Evolutionary conservation across 2,329 filamentous ascomycete species (phyloP).

Genomic region (Plenodomus tracheiphilus): DNA sequence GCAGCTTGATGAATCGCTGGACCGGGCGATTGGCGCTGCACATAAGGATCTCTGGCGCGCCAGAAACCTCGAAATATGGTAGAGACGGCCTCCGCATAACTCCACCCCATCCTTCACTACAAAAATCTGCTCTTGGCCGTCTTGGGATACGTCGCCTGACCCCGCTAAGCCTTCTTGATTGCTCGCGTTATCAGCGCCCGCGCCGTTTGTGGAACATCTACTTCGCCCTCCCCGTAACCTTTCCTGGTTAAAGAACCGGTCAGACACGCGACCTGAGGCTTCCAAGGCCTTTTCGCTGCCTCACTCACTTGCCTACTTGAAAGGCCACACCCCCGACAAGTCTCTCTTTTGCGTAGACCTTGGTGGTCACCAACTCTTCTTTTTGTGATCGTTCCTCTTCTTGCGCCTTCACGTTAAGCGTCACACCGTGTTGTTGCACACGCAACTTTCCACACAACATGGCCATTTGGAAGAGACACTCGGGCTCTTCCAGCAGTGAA

Average conservation of each 20-base stretch:
- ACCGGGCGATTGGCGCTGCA: conserved; percentile 26
- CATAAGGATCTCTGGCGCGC: conserved; percentile 17
- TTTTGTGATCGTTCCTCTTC: conserved; percentile 8
- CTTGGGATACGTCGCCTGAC: conserved; percentile 22
- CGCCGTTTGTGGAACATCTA: conserved; percentile 6
- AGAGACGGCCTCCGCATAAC: conserved; percentile 6
- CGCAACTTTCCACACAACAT: conserved; percentile 12
- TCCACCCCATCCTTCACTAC: conserved; percentile 18
- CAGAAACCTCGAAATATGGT: conserved; percentile 9
- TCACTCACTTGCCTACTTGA: conserved; percentile 15
- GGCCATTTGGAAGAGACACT: conserved; percentile 35
- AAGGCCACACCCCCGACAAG: conserved; percentile 8
- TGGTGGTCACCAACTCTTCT: conserved; percentile 2
- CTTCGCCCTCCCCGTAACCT: conserved; percentile 16
- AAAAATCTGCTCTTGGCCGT: conserved; percentile 22
- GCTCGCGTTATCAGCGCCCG: conserved; percentile 22
- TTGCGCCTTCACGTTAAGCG: conserved; percentile 1
- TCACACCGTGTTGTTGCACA: conserved; percentile 2
- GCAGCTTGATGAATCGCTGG: conserved; percentile 13
- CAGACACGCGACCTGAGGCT: conserved; percentile 11
- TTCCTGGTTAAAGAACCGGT: conserved; percentile 23
- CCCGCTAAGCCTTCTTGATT: conserved; percentile 16
- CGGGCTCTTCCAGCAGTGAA: conserved; percentile 31
- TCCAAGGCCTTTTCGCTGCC: conserved; percentile 24
- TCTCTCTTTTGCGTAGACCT: neutral